Evolutionary conservation across 768 basidiomycete species (phyloP), one percentile per base, ranked within the genome.

Genomic region (Coprinopsis cinerea): DNA sequence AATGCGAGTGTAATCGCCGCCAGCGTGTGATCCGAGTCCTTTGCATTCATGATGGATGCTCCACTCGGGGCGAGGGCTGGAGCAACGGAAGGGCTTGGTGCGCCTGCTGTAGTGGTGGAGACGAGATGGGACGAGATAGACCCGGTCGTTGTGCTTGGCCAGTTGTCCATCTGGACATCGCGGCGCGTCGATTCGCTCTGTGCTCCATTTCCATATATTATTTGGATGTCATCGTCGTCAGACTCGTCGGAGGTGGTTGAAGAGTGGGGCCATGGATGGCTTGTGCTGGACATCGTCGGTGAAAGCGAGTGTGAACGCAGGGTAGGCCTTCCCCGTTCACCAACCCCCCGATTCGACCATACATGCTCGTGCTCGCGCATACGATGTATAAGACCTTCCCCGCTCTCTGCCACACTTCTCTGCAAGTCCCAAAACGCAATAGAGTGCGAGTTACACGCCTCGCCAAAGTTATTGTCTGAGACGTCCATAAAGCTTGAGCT

Each of bases 351-450:
- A 67, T 43, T 66, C 30, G 75, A 75, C 48, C 79, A 70, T 22
- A 72, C 70, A 43, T 71, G 65, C 62, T 88, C 85, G 59, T 81
- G 83, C 55, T 85, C 80, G 48, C 82, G 82, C 85, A 88, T 88
- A 45, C 82, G 80, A 49, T 71, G 76, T 11, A 88, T 74, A 42
- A 88, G 73, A 5, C 81, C 78, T 56, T 88, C 84, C 17, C 82
- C 83, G 54, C 70, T 79, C 55, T 85, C 78, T 24, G 72, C 71
- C 18, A 88, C 72, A 53, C 77, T 84, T 57, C 74, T 71, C 37
- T 73, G 79, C 32, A 88, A 74, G 55, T 85, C 82, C 64, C 74
- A 73, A 52, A 85, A 85, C 4, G 86, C 85, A 49, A 70, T 71
- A 0, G 83, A 79, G 49, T 79, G 78, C 43, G 85, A 66, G 35